These are phyloP conservation scores for Purpureocillium lavendulum DNA, from an alignment of 2,329 filamentous ascomycete species.

Conservation along the genomic window DNA sequence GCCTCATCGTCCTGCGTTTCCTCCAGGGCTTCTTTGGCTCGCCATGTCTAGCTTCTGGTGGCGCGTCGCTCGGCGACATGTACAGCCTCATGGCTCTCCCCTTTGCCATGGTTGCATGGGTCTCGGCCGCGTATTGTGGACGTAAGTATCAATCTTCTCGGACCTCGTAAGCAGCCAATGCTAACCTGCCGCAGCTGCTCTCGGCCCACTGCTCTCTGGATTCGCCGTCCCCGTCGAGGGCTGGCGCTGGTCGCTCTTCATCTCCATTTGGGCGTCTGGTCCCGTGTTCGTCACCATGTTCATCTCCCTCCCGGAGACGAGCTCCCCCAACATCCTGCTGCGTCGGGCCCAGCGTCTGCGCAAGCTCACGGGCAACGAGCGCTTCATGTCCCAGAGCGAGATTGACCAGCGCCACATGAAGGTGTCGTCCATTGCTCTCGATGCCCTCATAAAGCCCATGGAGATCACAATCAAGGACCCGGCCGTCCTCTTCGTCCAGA, in stretches of 20 bases:
- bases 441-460: constrained; percentile 53
- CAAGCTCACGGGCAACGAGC: constrained; percentile 46
- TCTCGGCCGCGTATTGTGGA: constrained; percentile 41
- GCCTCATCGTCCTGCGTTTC: constrained; percentile 56
- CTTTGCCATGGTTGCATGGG: constrained; percentile 53
- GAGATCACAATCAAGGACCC: constrained; percentile 54
- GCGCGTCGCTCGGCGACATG: constrained; percentile 43
- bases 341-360: constrained; percentile 54
- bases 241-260: constrained; percentile 59
- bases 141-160: constrained; percentile 25
- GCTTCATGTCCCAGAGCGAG: constrained; percentile 54
- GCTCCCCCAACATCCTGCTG: constrained; percentile 48
- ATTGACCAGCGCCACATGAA: constrained; percentile 51
- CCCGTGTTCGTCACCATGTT: constrained; percentile 55
- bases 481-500: constrained; percentile 51
- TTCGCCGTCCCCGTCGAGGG: constrained; percentile 48
- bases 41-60: constrained; percentile 54
- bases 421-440: constrained; percentile 34
- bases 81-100: constrained; percentile 47
- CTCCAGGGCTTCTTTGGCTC: constrained; percentile 59
- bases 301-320: constrained; percentile 57
- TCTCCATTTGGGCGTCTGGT: constrained; percentile 52
- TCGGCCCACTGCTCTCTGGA: constrained; percentile 53
- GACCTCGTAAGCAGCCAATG: not conserved
- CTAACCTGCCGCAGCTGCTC: constrained; percentile 33